phyloP scores from a whole-genome alignment of 1,284 basidiomycete genomes.

The Apiotrichum mycotoxinovorans region DNA sequence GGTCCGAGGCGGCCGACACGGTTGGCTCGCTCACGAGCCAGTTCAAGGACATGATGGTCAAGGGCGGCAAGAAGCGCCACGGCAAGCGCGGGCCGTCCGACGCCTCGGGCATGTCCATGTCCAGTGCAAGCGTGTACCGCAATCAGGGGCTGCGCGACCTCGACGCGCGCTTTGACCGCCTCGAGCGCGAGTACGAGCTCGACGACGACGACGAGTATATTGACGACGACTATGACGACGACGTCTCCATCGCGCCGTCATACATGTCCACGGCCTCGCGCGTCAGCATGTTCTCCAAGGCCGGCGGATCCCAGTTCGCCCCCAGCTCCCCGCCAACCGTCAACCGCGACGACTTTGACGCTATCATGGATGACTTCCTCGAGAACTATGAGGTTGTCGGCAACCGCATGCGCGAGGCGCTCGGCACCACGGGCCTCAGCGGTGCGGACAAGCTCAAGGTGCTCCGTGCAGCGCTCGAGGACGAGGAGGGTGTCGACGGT shows the following conservation, averaged over 20 bases:
- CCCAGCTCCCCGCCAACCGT: slow-evolving; percentile 59
- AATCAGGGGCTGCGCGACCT: slow-evolving; percentile 83
- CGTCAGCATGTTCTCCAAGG: slow-evolving; percentile 19
- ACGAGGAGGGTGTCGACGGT: slow-evolving; percentile 49
- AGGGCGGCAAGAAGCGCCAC: slow-evolving; percentile 70
- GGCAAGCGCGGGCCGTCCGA: slow-evolving; percentile 66
- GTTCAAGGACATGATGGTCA: slow-evolving; percentile 57
- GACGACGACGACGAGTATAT: slow-evolving; percentile 55
- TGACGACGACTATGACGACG: slow-evolving; percentile 51
- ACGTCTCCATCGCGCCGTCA: slow-evolving; percentile 39
- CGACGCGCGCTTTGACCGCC: slow-evolving; percentile 87
- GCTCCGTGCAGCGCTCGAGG: slow-evolving; percentile 71
- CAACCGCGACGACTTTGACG: slow-evolving; percentile 80
- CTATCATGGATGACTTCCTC: slow-evolving; percentile 91
- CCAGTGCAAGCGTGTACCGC: slow-evolving; percentile 90
- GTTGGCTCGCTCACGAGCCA: slow-evolving; percentile 65
- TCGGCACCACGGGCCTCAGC: slow-evolving; percentile 60
- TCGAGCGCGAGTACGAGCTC: slow-evolving; percentile 72
- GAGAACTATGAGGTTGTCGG: slow-evolving; percentile 89
- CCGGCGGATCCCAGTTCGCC: slow-evolving; percentile 5
- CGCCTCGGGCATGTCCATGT: slow-evolving; percentile 93
- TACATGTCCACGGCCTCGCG: slow-evolving; percentile 37
- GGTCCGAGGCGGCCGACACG: slow-evolving; percentile 77
- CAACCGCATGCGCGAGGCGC: slow-evolving; percentile 68
- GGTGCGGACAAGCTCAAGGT: slow-evolving; percentile 74